Conservation (phyloP, 768 basidiomycete species). For the Mycena leptocephala region DNA sequence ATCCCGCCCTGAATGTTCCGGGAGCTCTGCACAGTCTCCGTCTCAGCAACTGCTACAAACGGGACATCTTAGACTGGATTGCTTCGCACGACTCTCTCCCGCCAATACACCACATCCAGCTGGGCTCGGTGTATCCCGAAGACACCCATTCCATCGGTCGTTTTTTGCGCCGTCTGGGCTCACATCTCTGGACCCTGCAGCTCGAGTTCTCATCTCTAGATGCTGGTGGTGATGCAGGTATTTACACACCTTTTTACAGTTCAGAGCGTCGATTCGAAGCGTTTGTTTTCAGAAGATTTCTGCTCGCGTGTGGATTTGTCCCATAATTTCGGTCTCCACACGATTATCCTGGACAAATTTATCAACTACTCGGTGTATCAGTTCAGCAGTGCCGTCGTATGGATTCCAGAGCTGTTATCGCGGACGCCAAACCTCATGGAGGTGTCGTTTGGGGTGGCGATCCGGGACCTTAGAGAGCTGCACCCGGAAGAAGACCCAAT, state of each 20-base stretch:
- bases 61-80: conserved; percentile 36
- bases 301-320: conserved; percentile 32
- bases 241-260: background rate
- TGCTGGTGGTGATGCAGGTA: conserved; percentile 36
- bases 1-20: background rate
- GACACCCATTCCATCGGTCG: conserved; percentile 34
- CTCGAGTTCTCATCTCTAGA: conserved; percentile 36
- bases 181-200: conserved; percentile 26
- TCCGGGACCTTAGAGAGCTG: conserved; percentile 25
- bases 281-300: conserved; percentile 25
- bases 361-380: conserved; percentile 32
- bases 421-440: conserved; percentile 6
- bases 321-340: conserved; percentile 25
- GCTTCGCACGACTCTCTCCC: conserved; percentile 17
- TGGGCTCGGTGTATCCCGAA: conserved; percentile 29
- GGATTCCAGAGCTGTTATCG: conserved; percentile 34
- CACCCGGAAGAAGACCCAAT: conserved; percentile 34
- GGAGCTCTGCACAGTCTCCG: conserved; percentile 21
- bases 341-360: conserved; percentile 32
- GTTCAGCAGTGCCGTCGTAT: conserved; percentile 36
- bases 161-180: conserved; percentile 28
- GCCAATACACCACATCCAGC: conserved; percentile 25
- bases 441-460: conserved; percentile 29
- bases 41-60: conserved; percentile 34
- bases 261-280: background rate